Evolutionary conservation across 164 flowering plant genomes (phyloP).

Genomic region (Nymphaea thermarum): DNA sequence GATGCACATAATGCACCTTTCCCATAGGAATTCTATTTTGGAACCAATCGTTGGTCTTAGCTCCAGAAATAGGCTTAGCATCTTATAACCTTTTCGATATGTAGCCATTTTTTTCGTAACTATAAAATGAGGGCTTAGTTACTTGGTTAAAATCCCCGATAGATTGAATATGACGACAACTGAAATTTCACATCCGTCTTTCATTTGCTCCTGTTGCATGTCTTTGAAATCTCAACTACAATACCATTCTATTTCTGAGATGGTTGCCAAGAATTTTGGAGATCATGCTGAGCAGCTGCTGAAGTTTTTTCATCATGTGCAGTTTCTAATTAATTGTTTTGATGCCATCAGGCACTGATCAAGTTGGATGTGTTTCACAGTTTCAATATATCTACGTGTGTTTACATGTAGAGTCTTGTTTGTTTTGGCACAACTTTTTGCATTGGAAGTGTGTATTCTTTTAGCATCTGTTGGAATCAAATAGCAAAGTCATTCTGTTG

Average conservation of each 20-base stretch:
- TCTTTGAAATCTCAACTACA: neutral
- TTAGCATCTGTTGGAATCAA: too few species aligned
- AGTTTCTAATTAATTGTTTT: slow-evolving; percentile 85
- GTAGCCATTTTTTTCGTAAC: slow-evolving; percentile 24
- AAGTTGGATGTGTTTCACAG: slow-evolving; percentile 45
- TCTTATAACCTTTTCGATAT: too few species aligned
- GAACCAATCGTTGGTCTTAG: too few species aligned
- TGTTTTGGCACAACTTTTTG: too few species aligned
- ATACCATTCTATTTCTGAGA: slow-evolving; percentile 22
- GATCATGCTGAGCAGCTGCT: slow-evolving; percentile 98
- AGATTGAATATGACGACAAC: slow-evolving; percentile 43
- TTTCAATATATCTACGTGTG: neutral
- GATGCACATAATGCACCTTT: too few species aligned
- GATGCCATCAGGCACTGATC: slow-evolving; percentile 79
- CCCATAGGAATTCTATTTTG: too few species aligned
- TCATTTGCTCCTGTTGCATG: neutral
- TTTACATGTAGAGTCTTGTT: neutral
- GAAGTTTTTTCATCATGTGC: slow-evolving; percentile 90
- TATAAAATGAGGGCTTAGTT: slow-evolving; percentile 71
- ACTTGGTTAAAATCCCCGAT: slow-evolving; percentile 90
- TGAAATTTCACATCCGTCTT: neutral
- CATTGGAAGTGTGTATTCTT: too few species aligned
- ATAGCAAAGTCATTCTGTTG: too few species aligned
- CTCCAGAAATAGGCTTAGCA: too few species aligned
- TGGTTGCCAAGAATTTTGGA: slow-evolving; percentile 96